Evolutionary conservation across 2,329 filamentous ascomycete species (phyloP), one percentile per base, ranked within the genome.

Genomic region (Alternaria infectoria): DNA sequence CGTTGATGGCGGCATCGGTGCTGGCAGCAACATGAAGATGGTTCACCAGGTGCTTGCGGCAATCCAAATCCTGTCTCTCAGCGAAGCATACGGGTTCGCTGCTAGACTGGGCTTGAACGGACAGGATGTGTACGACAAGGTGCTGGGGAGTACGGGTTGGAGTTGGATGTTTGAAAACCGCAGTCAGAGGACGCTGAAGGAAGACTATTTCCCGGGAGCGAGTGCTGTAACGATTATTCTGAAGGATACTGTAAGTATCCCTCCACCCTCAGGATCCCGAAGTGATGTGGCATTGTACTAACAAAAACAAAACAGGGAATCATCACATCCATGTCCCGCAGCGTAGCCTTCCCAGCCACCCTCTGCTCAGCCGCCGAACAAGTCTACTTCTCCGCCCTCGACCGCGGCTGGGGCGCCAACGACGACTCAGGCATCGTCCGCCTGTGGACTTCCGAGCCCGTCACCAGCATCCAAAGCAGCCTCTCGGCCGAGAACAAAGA

Each of bases 341-440:
- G 86, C 45, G 79, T 82, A 57, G 81, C 82, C 26, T 91, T 90
- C 74, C 85, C 88, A 0, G 85, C 85, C 1, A 88, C 88, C 0
- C 85, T 92, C 73, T 87, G 86, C 59, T 85, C 84, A 40, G 83
- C 85, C 0, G 89, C 89, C 11, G 90, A 92, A 78, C 88, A 91
- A 75, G 83, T 86, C 26, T 91, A 90, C 73, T 85, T 90, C 59
- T 79, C 86, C 26, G 88, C 85, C 13, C 77, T 91, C 8, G 82
- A 86, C 23, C 85, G 86, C 44, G 90, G 89, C 10, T 88, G 82
- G 66, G 82, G 85, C 0, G 73, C 81, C 12, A 80, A 86, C 54
- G 86, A 88, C 67, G 86, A 88, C 66, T 85, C 86, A 2, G 83
- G 84, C 12, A 80, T 88, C 69, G 85, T 88, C 15, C 85, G 86